These are phyloP conservation scores for Solanum hybrid DNA, from an alignment of 305 asterid species.

Conservation along the genomic window DNA sequence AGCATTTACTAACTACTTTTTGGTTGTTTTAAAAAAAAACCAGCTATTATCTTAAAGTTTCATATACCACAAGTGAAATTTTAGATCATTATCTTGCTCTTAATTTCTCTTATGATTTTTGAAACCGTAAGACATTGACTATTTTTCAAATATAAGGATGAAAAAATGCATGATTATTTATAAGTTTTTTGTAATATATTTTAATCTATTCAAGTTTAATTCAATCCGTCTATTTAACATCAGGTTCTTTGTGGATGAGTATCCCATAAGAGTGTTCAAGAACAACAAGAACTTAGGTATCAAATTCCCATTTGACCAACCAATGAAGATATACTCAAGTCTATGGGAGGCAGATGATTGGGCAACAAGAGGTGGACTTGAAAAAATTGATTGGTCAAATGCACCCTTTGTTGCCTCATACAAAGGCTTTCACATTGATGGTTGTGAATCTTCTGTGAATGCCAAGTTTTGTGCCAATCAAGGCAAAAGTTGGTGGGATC, in stretches of 20 bases:
- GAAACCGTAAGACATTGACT: background rate
- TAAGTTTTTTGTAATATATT: background rate
- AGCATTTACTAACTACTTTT: background rate
- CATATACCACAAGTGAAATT: background rate
- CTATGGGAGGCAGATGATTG: constrained; percentile 25
- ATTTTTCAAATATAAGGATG: background rate
- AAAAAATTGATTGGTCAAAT: constrained; percentile 73
- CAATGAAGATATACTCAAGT: constrained; percentile 59
- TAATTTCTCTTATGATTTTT: background rate
- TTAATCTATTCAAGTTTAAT: background rate
- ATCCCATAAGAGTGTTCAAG: constrained; percentile 61
- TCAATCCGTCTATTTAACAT: background rate
- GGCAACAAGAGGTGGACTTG: constrained; percentile 74
- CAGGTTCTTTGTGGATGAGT: constrained; percentile 62
- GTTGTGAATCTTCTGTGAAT: constrained; percentile 56
- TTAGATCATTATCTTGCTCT: background rate
- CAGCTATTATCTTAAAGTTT: background rate
- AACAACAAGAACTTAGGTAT: constrained; percentile 56
- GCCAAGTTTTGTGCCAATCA: constrained; percentile 54
- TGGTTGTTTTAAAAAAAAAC: background rate
- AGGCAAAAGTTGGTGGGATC: constrained; percentile 73
- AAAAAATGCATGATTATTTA: background rate
- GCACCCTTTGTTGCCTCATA: constrained; percentile 74
- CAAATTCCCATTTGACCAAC: constrained; percentile 67
- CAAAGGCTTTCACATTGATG: constrained; percentile 68